phyloP scores from a whole-genome alignment of 169 alveolate species.

The Eimeria acervulina region DNA sequence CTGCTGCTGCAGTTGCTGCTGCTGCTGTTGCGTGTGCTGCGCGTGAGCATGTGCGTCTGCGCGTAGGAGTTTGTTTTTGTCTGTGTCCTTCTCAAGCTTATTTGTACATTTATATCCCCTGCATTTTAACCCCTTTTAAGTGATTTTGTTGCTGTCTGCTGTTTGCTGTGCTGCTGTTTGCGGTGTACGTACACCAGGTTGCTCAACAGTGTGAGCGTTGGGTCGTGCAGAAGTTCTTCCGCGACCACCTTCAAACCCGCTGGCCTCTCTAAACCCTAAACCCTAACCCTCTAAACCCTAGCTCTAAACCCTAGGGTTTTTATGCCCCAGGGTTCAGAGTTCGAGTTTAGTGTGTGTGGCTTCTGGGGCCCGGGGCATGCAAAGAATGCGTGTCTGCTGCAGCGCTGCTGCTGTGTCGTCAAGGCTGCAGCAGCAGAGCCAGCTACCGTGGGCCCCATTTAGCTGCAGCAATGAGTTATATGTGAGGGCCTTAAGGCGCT shows the following conservation, averaged over 20 bases:
- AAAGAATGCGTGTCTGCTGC: background rate
- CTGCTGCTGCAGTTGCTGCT: no score
- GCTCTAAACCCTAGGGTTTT: background rate
- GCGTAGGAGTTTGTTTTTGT: no score
- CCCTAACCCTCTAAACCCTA: background rate
- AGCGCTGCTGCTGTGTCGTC: background rate
- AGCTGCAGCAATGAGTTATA: background rate
- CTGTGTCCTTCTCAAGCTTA: background rate
- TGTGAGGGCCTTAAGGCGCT: background rate
- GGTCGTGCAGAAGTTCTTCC: conserved; percentile 31
- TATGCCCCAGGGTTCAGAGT: no score
- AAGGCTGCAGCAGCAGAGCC: conserved; percentile 18
- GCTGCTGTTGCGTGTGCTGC: background rate
- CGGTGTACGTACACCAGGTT: conserved; percentile 16
- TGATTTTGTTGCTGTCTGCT: background rate
- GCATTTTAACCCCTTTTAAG: background rate
- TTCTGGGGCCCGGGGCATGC: background rate
- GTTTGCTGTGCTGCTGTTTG: background rate
- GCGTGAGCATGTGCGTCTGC: no score
- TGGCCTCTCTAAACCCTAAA: conserved; percentile 27
- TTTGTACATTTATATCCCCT: background rate
- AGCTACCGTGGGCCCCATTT: background rate
- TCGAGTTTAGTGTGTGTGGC: no score
- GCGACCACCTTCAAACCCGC: conserved; percentile 2
- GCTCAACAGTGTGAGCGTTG: conserved; percentile 41